phyloP scores from a whole-genome alignment of 2,329 filamentous ascomycete genomes.

The Talaromyces atroroseus region DNA sequence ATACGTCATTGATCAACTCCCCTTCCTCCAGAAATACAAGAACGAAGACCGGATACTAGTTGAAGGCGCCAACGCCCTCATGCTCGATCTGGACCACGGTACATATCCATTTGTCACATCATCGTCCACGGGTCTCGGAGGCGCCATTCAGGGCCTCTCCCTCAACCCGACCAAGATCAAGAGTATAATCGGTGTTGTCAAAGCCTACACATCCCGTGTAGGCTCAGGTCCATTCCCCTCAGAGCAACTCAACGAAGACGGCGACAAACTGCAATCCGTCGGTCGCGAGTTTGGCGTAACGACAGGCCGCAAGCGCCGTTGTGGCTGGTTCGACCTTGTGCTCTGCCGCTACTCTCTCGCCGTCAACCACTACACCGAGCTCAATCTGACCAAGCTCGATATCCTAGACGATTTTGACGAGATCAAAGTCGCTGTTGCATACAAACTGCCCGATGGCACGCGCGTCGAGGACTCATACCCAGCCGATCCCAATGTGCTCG shows the following conservation, averaged over 20 bases:
- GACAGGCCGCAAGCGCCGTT: conserved; percentile 57
- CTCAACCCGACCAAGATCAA: conserved; percentile 53
- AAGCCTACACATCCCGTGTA: conserved; percentile 60
- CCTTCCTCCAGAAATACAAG: conserved; percentile 51
- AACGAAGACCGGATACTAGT: conserved; percentile 51
- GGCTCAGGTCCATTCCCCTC: conserved; percentile 59
- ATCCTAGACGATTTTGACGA: conserved; percentile 59
- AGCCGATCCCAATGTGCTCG: conserved; percentile 48
- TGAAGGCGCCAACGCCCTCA: conserved; percentile 59
- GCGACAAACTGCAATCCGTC: conserved; percentile 52
- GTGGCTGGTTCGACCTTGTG: conserved; percentile 63
- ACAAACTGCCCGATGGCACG: conserved; percentile 47
- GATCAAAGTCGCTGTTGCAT: conserved; percentile 56
- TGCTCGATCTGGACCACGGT: conserved; percentile 55
- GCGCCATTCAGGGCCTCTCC: conserved; percentile 54
- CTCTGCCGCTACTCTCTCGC: conserved; percentile 57
- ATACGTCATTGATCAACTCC: conserved; percentile 42
- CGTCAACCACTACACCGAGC: conserved; percentile 48
- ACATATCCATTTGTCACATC: conserved; percentile 48
- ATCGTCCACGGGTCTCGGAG: conserved; percentile 44
- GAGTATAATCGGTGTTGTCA: conserved; percentile 58
- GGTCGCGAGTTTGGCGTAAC: conserved; percentile 54
- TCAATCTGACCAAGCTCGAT: conserved; percentile 62
- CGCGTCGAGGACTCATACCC: conserved; percentile 52
- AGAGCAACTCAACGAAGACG: conserved; percentile 53